Evolutionary conservation across 352 stramenopile species (phyloP).

Genomic region (Discostella stelligera): DNA sequence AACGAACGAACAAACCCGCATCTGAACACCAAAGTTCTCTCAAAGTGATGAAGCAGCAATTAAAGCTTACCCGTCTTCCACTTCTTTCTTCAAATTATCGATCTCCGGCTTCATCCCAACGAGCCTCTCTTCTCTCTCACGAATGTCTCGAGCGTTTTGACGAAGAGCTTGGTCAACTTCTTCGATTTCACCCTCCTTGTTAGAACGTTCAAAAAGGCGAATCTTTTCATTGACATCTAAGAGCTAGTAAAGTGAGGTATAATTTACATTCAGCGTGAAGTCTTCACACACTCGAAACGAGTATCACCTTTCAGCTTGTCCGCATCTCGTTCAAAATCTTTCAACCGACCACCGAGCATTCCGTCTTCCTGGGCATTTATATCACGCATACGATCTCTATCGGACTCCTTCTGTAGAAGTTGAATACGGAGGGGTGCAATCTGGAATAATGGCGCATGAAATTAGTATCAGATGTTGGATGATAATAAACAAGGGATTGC

Average conservation of each 20-base stretch:
- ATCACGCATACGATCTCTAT: conserved; percentile 37
- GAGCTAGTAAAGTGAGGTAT: background rate
- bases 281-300: background rate
- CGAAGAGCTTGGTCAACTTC: conserved; percentile 28
- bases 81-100: conserved; percentile 46
- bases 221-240: conserved; percentile 50
- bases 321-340: conserved; percentile 45
- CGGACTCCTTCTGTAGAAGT: conserved; percentile 36
- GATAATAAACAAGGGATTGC: too few relatives aligned
- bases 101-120: conserved; percentile 47
- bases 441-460: background rate
- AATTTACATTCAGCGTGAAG: background rate
- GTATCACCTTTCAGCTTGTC: conserved; percentile 29
- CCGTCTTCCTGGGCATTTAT: conserved; percentile 34
- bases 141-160: conserved; percentile 33
- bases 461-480: background rate
- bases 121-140: conserved; percentile 28
- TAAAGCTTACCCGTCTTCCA: conserved; percentile 38
- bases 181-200: conserved; percentile 36
- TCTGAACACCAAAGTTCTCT: background rate
- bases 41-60: background rate
- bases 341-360: conserved; percentile 28
- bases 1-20: conserved; percentile 3
- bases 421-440: conserved; percentile 38
- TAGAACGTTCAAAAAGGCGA: conserved; percentile 23